Conservation (phyloP, 2,329 filamentous ascomycete species). For the Alternaria novae-zelandiae region DNA sequence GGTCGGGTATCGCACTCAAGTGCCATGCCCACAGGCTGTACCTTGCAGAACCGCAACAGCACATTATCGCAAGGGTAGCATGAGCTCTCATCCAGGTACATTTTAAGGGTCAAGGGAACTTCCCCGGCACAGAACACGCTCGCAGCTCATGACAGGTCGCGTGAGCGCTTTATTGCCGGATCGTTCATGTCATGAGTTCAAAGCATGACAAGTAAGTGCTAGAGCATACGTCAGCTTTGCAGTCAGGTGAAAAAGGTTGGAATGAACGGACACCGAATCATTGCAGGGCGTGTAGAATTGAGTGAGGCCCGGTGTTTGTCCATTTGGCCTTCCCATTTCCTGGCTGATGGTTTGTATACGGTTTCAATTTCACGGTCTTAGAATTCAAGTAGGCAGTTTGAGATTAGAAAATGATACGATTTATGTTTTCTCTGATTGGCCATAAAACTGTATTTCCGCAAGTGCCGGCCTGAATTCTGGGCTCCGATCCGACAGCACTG, state of each 20-base stretch:
- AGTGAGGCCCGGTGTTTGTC: conserved; percentile 8
- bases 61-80: conserved; percentile 17
- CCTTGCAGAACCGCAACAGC: conserved; percentile 5
- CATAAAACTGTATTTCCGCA: not conserved
- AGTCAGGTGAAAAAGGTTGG: not conserved
- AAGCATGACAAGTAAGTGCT: not conserved
- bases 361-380: not conserved
- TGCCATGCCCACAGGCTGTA: not conserved
- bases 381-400: not conserved
- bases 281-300: not conserved
- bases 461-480: not conserved
- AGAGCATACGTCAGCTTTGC: not conserved
- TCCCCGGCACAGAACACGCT: conserved; percentile 22
- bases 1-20: not conserved
- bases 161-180: conserved; percentile 25
- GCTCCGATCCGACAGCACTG: not conserved
- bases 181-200: conserved; percentile 8
- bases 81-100: conserved; percentile 25
- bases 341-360: conserved; percentile 10
- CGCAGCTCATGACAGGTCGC: conserved; percentile 30
- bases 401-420: not conserved
- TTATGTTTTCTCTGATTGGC: not conserved
- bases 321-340: conserved; percentile 28
- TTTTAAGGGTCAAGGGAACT: conserved; percentile 22
- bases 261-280: not conserved